A percentile compares a stretch with the other conserved stretches of the same genome.
Evolutionary conservation across 345 rosid genomes (phyloP).

Genomic region (Mallotus nudiflorus): DNA sequence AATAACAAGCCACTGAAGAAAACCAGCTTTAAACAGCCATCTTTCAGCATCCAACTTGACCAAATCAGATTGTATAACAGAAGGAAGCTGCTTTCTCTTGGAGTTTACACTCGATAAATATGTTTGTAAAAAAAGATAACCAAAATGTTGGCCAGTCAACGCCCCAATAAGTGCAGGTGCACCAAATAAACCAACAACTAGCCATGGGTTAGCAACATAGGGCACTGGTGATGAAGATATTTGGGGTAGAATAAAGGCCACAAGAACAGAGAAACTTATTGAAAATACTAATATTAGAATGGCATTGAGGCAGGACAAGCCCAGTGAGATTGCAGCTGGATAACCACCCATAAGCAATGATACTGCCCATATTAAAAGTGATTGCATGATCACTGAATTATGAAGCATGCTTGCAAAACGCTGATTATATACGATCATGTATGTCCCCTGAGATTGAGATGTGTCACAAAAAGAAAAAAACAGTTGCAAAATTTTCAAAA

Average conservation of each 20-base stretch:
- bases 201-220: constrained; percentile 77
- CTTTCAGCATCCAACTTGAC: constrained; percentile 88
- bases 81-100: constrained; percentile 50
- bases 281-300: constrained; percentile 72
- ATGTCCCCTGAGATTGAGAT: constrained; percentile 62
- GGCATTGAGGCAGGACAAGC: constrained; percentile 64
- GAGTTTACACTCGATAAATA: constrained; percentile 50
- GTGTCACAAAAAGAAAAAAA: constrained; percentile 20
- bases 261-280: constrained; percentile 60
- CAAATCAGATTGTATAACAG: constrained; percentile 47
- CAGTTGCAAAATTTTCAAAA: constrained; percentile 13
- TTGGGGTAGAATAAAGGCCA: constrained; percentile 69
- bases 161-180: constrained; percentile 93
- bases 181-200: constrained; percentile 78
- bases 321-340: constrained; percentile 62
- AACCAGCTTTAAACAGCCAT: constrained; percentile 90
- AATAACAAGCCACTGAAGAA: constrained; percentile 81
- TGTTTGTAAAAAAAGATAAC: constrained; percentile 53
- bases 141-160: constrained; percentile 80
- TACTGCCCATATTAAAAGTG: constrained; percentile 75
- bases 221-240: constrained; percentile 78
- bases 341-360: constrained; percentile 91
- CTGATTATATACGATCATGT: constrained; percentile 72
- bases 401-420: constrained; percentile 70
- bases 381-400: constrained; percentile 78